Base-by-base conservation (phyloP, 2,329 filamentous ascomycete species). In the Claviceps sp. region DNA sequence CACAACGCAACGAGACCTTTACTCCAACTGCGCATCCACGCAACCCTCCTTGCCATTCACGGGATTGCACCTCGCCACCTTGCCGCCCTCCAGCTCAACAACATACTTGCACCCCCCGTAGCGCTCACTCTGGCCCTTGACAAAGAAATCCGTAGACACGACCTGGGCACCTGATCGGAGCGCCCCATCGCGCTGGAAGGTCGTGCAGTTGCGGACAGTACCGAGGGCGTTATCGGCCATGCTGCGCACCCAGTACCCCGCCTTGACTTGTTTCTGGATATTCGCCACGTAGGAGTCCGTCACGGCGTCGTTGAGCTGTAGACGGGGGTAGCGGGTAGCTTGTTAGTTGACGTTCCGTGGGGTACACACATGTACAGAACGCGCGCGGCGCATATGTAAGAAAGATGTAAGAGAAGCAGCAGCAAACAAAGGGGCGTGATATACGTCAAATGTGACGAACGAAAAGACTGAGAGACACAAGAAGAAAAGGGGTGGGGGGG, bases 201-300 rank as follows among this genome's bases (percentile, higher is more conserved):
- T 70, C 2, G 63, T 66, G 51, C 72, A 69, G 50, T 63, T 63
- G 46, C 54, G 41, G 8, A 76, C 61, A 0, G 73, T 75, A 1
- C 61, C 62, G 26, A 75, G 62, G 0, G 73, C 72, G 26, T 68
- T 65, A 59, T 77, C 73, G 3, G 71, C 65, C 42, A 73, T 62
- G 2, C 73, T 75, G 46, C 73, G 67, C n/a, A 77, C 68, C 59
- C 73, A 70, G 61, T 76, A 76, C 6, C 69, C 69, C 10, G 70
- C 71, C 48, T 62, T 60, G 22, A 76, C 72, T 40, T 73, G 64
- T 7, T 65, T 59, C 54, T 69, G 68, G 50, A 76, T 74, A 47
- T 70, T 65, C 13, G 59, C 64, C 2, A 64, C 60, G 39, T 69
- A 63, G 3, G 61, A 59, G 1, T 59, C 61, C n/a, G 56, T 57